A percentile compares a stretch with the other conserved stretches of the same genome.
These are phyloP conservation scores for Sporothrix brasiliensis DNA, from an alignment of 2,329 filamentous ascomycete genomes.

Conservation along the genomic window DNA sequence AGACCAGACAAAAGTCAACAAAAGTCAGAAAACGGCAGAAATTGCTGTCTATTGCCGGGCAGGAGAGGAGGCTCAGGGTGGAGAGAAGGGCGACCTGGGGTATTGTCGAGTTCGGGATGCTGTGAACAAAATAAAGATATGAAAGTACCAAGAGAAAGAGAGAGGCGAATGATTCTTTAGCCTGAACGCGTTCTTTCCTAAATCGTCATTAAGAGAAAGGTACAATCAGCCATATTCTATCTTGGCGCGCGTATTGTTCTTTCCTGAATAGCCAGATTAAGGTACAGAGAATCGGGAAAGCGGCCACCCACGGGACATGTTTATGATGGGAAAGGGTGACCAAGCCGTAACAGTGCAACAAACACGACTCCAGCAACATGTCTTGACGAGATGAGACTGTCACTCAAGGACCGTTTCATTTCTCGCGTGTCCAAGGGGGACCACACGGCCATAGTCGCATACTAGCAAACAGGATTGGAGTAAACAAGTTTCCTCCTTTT, in stretches of 20 bases:
- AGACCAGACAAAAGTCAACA: not conserved
- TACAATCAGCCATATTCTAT: not conserved
- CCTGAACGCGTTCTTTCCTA: constrained; percentile 14
- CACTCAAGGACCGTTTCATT: constrained; percentile 13
- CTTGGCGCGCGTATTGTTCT: constrained; percentile 11
- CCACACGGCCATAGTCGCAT: too few relatives aligned
- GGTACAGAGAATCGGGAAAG: constrained; percentile 1
- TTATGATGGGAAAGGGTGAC: not conserved
- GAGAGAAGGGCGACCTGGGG: not conserved
- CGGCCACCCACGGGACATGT: not conserved
- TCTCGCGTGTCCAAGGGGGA: not conserved
- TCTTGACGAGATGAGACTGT: constrained; percentile 12
- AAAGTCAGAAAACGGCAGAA: not conserved
- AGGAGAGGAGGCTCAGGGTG: not conserved
- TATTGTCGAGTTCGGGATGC: not conserved
- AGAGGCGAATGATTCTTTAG: not conserved
- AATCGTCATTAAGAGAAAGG: not conserved
- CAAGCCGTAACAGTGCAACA: not conserved
- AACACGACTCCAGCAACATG: not conserved
- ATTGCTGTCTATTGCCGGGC: too few relatives aligned
- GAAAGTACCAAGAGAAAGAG: not conserved
- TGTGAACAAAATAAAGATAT: not conserved
- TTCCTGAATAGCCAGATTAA: constrained; percentile 20
- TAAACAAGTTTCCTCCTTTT: constrained; percentile 22
- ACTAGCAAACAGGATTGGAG: too few relatives aligned